Evolutionary conservation across 2,329 filamentous ascomycete genomes (phyloP).

Genomic region (Karstenula rhodostoma): DNA sequence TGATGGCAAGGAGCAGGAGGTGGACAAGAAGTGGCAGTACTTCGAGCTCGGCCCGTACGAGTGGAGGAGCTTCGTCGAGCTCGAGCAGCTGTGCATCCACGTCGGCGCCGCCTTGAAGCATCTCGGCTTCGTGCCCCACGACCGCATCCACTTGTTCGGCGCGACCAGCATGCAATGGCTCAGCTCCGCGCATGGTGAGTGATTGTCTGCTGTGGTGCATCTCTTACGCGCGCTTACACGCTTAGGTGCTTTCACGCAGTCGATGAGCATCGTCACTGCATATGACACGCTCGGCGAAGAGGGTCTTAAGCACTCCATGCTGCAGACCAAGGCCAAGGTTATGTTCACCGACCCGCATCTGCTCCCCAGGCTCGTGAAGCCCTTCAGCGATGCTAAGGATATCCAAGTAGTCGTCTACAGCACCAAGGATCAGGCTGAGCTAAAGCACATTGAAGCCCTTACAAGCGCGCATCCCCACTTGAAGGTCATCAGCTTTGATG

Average conservation of each 20-base stretch:
- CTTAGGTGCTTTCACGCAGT: constrained; percentile 75
- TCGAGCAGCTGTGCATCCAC: constrained; percentile 73
- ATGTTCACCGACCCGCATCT: constrained; percentile 90
- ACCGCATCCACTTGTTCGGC: constrained; percentile 82
- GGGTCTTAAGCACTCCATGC: constrained; percentile 84
- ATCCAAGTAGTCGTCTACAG: constrained; percentile 68
- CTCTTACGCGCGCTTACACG: constrained; percentile 20
- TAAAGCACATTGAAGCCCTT: constrained; percentile 63
- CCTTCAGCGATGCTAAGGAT: constrained; percentile 63
- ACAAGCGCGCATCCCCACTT: constrained; percentile 62
- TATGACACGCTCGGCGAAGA: constrained; percentile 91
- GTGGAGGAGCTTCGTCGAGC: constrained; percentile 81
- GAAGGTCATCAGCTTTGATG: constrained; percentile 63
- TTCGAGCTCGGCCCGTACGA: constrained; percentile 83
- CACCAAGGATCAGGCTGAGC: constrained; percentile 60
- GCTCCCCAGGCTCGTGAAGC: constrained; percentile 60
- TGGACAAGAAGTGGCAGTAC: constrained; percentile 91
- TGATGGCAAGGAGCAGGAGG: constrained; percentile 78
- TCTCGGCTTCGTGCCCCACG: constrained; percentile 71
- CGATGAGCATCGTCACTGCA: constrained; percentile 89
- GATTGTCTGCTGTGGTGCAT: background rate
- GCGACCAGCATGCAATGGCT: constrained; percentile 87
- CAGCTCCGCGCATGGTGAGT: constrained; percentile 74
- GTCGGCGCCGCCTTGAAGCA: constrained; percentile 77
- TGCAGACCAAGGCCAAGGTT: constrained; percentile 79